A percentile compares a stretch with the other conserved stretches of the same genome.
These are phyloP conservation scores for Colletotrichum noveboracense DNA, from an alignment of 2,329 filamentous ascomycete genomes.

Conservation along the genomic window DNA sequence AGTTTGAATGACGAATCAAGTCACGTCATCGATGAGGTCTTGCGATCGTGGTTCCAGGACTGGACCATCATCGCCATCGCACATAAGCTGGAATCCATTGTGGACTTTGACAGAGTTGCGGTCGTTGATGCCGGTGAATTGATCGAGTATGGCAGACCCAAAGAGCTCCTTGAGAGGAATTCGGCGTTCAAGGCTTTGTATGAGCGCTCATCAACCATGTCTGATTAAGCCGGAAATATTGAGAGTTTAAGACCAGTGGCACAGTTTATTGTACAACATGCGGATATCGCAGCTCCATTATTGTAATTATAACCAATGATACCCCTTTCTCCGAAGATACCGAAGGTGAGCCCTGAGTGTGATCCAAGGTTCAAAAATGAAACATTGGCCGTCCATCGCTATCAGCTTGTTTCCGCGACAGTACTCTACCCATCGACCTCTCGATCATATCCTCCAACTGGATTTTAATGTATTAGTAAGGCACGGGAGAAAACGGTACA, in stretches of 20 bases:
- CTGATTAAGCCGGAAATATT: neutral
- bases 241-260: neutral
- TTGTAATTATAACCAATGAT: neutral
- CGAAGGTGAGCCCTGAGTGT: fast-evolving
- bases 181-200: conserved; percentile 9
- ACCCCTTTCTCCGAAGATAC: neutral
- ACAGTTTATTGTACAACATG: neutral
- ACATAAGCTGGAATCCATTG: conserved; percentile 40
- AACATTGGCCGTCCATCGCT: neutral
- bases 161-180: neutral
- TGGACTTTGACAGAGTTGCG: conserved; percentile 53
- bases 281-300: neutral
- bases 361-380: neutral
- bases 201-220: neutral
- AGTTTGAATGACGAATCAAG: conserved; percentile 25
- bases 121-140: conserved; percentile 55
- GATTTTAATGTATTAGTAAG: neutral
- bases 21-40: conserved; percentile 15
- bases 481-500: too few relatives aligned
- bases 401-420: neutral
- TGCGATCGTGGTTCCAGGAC: conserved; percentile 21
- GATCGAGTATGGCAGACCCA: conserved; percentile 38
- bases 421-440: neutral
- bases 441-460: neutral
- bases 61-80: conserved; percentile 51